Evolutionary conservation across 805 yeast species (phyloP), one percentile per base, ranked within the genome.

Genomic region (Ogataea corticis): DNA sequence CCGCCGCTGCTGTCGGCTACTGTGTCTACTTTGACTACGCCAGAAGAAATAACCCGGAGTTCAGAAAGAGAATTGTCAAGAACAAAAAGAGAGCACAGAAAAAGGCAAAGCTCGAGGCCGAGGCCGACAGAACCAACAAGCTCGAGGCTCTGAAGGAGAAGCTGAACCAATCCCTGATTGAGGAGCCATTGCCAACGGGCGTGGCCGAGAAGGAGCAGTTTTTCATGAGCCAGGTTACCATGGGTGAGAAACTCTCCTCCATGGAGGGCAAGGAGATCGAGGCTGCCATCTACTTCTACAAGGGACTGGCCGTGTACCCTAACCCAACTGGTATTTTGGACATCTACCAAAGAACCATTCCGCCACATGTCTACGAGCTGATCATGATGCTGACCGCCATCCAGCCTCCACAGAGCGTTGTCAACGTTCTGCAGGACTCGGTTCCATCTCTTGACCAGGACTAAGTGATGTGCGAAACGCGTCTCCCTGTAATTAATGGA

Each of bases 251-350:
- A 66, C 73, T 87, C 56, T 79, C 88, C 52, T 72, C 78, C 52
- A 62, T 71, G 28, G 82, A 85, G 50, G 85, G 83, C 53, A 76
- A 79, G 55, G 88, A 86, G 66, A 69, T 85, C 52, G 88, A 85
- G 49, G 84, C 97, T 36, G 98, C 99, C 31, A 74, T 91, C 56
- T 79, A 84, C 55, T 94, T 90, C 77, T 94, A 94, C 79, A 87
- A 88, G 68, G 98, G 97, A 12, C 76, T 94, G 63, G 80, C 88
- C 33, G 91, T 90, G 41, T 92, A 91, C 68, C 98, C 99, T 50
- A 85, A 86, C 67, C 99, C 99, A 48, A 84, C 95, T 45, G 97
- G 89, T 60, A 80, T 94, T 58, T 76, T 94, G 64, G 85, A 85
- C 41, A 83, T 92, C 59, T 92, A 88, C 71, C 97, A 92, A 73